Conservation (phyloP, 805 yeast species). For the Myxozyma lipomycoides region DNA sequence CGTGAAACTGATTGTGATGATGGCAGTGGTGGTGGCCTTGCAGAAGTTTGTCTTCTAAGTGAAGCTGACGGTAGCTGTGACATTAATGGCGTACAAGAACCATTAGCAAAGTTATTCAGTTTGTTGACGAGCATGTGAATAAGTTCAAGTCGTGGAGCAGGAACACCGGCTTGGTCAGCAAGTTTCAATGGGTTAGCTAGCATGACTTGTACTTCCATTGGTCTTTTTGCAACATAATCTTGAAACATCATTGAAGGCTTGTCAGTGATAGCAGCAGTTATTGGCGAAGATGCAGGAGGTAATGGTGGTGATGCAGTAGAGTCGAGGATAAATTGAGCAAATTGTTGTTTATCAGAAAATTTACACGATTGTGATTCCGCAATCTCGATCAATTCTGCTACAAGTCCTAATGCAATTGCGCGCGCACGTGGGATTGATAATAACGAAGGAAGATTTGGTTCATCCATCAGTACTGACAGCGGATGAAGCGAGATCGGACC, state of each 20-base stretch:
- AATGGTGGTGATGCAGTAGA: constrained; percentile 1
- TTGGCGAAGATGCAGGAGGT: background rate
- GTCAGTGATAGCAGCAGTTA: background rate
- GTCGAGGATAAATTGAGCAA: constrained; percentile 5
- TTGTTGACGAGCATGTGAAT: constrained; percentile 55
- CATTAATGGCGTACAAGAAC: background rate
- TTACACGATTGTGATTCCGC: constrained; percentile 19
- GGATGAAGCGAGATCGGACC: constrained; percentile 28
- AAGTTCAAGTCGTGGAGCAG: constrained; percentile 56
- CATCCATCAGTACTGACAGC: constrained; percentile 26
- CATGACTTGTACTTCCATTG: constrained; percentile 67
- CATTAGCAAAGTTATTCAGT: constrained; percentile 14
- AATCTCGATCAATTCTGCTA: constrained; percentile 21
- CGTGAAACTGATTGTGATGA: background rate
- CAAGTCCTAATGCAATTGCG: constrained; percentile 9
- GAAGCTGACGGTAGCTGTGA: constrained; percentile 7
- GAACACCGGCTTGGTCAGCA: constrained; percentile 47
- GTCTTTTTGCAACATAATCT: constrained; percentile 39
- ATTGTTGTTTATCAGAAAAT: constrained; percentile 3
- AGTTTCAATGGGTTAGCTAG: constrained; percentile 59
- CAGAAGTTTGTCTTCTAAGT: background rate
- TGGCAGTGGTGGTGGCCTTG: background rate
- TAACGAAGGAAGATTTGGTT: constrained; percentile 22
- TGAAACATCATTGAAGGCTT: constrained; percentile 28
- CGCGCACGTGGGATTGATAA: constrained; percentile 14